Evolutionary conservation across 345 rosid species (phyloP), one percentile per base, ranked within the genome.

Genomic region (Linum trigynum): DNA sequence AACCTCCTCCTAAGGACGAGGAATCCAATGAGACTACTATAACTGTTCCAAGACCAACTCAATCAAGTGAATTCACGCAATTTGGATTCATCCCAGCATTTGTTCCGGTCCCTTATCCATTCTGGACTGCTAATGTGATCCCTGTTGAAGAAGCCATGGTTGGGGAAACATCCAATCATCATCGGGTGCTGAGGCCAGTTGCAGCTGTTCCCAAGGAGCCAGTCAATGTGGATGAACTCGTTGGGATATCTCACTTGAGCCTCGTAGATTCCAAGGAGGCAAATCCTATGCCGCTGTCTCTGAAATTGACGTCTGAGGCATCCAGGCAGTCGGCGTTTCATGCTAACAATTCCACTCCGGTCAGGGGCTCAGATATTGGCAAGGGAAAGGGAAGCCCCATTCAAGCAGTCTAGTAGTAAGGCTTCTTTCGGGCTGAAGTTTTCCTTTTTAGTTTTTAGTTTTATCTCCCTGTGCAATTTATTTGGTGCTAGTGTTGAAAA

Each of bases 251-350:
- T 65, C 95, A 91, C 69, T 90, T 94, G 42, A 74, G 86, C 60
- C 76, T 94, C 67, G 82, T 72, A 57, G 87, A 84, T 74, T 68
- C 67, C 0, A 75, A 71, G 45, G 32, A 23, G 53, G 72, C 80
- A 35, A 89, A 86, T 67, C 87, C 90, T 58, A 78, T 95, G 0
- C 81, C 85, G 0, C 78, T 86, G 35, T 90, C 95, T 57, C 77
- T 90, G 74, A 85, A 84, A 61, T 74, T 90, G 51, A 71, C 75
- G 1, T 89, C 87, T 12, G 90, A 88, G 79, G 81, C 98, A 9
- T 76, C 90, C 5, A 70, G 91, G 69, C 97, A 83, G 70, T 90
- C 96, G 0, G 95, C 95, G 1, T 94, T 94, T 71, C 96, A 87
- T 67, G 82, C 89, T 12, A 90, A 76, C 69, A 23, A 23, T 23